phyloP scores from a whole-genome alignment of 345 rosid genomes.

The Erysimum cheiranthoides region DNA sequence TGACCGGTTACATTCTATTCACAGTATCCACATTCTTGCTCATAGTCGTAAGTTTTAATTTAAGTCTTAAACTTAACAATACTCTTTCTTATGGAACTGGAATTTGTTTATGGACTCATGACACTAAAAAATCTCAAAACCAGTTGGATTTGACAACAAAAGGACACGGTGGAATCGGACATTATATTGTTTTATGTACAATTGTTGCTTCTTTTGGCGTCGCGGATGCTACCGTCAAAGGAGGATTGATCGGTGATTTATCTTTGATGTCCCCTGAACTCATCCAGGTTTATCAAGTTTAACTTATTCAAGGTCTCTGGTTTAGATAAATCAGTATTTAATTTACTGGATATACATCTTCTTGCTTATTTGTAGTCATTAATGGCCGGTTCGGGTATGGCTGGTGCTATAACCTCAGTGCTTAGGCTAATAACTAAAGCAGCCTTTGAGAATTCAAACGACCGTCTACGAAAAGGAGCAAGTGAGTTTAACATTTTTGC shows the following conservation, averaged over 20 bases:
- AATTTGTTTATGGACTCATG: neutral
- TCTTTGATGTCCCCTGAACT: slow-evolving; percentile 92
- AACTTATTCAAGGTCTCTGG: neutral
- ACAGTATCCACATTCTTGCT: slow-evolving; percentile 66
- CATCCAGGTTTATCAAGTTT: slow-evolving; percentile 64
- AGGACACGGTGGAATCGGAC: slow-evolving; percentile 80
- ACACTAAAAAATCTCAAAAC: neutral
- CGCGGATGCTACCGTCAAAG: slow-evolving; percentile 87
- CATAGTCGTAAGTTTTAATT: slow-evolving; percentile 60
- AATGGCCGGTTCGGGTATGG: slow-evolving; percentile 77
- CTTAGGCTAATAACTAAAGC: slow-evolving; percentile 82
- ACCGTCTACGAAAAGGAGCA: slow-evolving; percentile 82
- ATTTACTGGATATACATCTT: neutral
- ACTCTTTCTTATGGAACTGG: neutral
- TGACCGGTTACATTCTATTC: slow-evolving; percentile 71
- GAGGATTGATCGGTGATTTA: slow-evolving; percentile 90
- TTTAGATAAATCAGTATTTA: neutral
- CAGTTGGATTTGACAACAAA: slow-evolving; percentile 79
- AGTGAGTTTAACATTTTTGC: slow-evolving; percentile 49
- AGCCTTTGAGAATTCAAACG: slow-evolving; percentile 61
- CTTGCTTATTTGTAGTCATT: slow-evolving; percentile 60
- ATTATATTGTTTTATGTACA: slow-evolving; percentile 64
- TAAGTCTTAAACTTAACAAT: neutral
- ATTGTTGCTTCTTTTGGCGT: slow-evolving; percentile 71
- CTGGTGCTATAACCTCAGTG: slow-evolving; percentile 82